phyloP scores from a whole-genome alignment of 805 yeast species.

The Saccharomyces paradoxus region DNA sequence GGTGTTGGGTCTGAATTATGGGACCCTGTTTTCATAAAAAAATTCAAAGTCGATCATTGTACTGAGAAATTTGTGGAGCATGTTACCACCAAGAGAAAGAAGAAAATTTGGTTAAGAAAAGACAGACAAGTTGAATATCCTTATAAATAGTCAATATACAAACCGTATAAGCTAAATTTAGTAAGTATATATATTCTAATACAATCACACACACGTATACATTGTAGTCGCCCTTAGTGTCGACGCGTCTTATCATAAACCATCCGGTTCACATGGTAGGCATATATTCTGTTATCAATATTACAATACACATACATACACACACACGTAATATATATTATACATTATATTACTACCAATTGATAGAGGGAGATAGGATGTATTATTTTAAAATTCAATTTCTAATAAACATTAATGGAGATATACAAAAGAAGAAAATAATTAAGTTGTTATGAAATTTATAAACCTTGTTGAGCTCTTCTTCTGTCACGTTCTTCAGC shows the following conservation, averaged over 20 bases:
- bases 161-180: not conserved
- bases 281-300: not conserved
- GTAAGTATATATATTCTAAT: not conserved
- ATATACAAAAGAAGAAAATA: slow-evolving; percentile 5
- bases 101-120: slow-evolving; percentile 87
- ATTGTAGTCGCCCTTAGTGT: not conserved
- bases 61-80: slow-evolving; percentile 83
- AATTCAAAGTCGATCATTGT: slow-evolving; percentile 56
- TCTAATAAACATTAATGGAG: slow-evolving; percentile 14
- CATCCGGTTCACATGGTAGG: no score
- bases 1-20: slow-evolving; percentile 95
- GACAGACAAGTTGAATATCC: slow-evolving; percentile 82
- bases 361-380: slow-evolving; percentile 7
- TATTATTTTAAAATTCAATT: slow-evolving; percentile 14
- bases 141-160: slow-evolving; percentile 38
- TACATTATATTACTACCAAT: not conserved
- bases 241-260: not conserved
- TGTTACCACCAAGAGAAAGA: slow-evolving; percentile 70
- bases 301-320: not conserved
- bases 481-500: slow-evolving; percentile 98
- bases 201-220: not conserved
- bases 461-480: slow-evolving; percentile 70
- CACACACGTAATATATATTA: not conserved
- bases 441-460: slow-evolving; percentile 18
- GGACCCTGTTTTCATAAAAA: slow-evolving; percentile 87